Percentiles rank a stretch among this genome's conserved stretches.
These are phyloP conservation scores for Moniliella sp. DNA, from an alignment of 1,284 basidiomycete species.

Conservation along the genomic window DNA sequence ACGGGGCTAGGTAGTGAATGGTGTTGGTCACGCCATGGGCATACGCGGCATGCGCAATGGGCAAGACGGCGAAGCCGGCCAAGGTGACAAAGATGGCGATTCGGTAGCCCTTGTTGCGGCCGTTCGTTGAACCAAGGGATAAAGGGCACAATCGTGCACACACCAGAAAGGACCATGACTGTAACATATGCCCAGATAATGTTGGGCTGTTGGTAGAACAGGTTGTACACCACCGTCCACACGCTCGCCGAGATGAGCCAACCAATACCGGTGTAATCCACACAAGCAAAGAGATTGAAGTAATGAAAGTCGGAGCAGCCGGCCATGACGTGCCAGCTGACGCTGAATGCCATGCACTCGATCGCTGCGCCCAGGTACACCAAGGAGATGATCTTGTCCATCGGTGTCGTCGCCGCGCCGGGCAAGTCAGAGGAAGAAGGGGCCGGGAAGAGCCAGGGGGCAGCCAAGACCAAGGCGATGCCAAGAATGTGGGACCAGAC, in stretches of 20 bases:
- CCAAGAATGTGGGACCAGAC: constrained; percentile 29
- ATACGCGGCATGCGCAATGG: constrained; percentile 24
- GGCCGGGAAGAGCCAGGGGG: constrained; percentile 21
- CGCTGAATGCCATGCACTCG: constrained; percentile 24
- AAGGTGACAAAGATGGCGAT: constrained; percentile 26
- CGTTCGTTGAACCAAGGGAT: constrained; percentile 28
- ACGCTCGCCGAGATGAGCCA: constrained; percentile 12
- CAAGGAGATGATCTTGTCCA: constrained; percentile 26
- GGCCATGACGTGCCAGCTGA: constrained; percentile 32
- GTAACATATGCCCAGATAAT: constrained; percentile 21
- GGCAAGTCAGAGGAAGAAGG: constrained; percentile 7
- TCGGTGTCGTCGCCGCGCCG: constrained; percentile 26
- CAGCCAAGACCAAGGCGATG: constrained; percentile 14
- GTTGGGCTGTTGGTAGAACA: constrained; percentile 32
- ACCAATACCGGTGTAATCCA: constrained; percentile 31
- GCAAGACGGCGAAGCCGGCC: constrained; percentile 19
- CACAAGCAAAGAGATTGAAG: constrained; percentile 19
- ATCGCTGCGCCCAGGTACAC: constrained; percentile 28
- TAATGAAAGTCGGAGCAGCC: constrained; percentile 20
- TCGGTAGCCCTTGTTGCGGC: constrained; percentile 18
- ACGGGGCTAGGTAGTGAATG: constrained; percentile 19
- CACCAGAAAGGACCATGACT: constrained; percentile 16
- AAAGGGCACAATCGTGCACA: constrained; percentile 29
- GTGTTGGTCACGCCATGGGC: constrained; percentile 23
- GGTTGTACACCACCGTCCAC: constrained; percentile 28